Evolutionary conservation across 208 protist species (phyloP), one percentile per base, ranked within the genome.

Genomic region (Trypanosoma scelopori): DNA sequence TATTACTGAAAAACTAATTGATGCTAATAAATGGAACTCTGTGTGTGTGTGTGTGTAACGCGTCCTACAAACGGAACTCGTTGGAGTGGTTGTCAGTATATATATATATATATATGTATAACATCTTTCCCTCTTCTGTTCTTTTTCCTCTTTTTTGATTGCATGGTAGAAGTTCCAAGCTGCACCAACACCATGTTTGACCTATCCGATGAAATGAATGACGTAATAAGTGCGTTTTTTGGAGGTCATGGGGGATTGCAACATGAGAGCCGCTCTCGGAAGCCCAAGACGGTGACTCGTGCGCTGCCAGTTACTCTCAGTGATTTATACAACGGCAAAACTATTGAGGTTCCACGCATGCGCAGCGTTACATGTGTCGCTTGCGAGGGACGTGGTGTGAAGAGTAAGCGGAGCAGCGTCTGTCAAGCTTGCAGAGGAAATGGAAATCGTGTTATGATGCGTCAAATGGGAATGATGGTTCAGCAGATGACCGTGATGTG

Each of bases 391-490:
- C 58, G 68, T 25, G 91, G 91, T 11, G 64, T 70, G 12, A 89
- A 82, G 43, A 49, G 55, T 18, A 59, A 59, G 16, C 61, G 53
- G 39, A 69, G 70, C 5, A 74, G 55, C 22, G 76, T 46, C 5
- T 99, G 97, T 73, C 56, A 66, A 5, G 57, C 53, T 22, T 99
- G 98, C 77, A 55, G 92, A n/a, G 98, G 98, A 1, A 81, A 70
- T 18, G 98, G 98, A 42, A 63, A 88, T 23, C 80, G 88, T 20
- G 62, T 97, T 23, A 64, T 95, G 43, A 65, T 98, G 2, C 92
- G 84, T 23, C 96, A 98, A 82, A 82, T 98, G 80, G 97, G 94
- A 11, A 97, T 97, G 78, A 98, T 99, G 92, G 82, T 98, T 35
- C 93, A 97, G 75, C 95, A 98, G 74, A 69, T 97, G 51, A 86